Evolutionary conservation across 2,329 filamentous ascomycete genomes (phyloP).

Genomic region (Ustulina deusta): DNA sequence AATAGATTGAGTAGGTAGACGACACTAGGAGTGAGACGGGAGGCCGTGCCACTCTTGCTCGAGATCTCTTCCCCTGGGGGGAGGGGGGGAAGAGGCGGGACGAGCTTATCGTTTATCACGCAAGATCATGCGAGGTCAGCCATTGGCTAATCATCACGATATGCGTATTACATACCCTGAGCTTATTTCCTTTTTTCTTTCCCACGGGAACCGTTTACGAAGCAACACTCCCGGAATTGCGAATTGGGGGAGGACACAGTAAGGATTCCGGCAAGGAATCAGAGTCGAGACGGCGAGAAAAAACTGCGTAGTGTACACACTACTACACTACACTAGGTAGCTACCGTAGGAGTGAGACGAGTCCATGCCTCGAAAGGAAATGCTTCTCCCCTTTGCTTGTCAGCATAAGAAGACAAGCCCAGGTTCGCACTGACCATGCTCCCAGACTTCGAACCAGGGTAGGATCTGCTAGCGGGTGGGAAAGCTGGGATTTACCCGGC

Average conservation of each 20-base stretch:
- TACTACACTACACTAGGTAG: too few relatives aligned
- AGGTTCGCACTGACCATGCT: constrained; percentile 27
- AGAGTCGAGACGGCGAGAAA: background rate
- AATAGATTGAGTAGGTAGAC: constrained; percentile 6
- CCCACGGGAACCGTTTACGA: constrained; percentile 12
- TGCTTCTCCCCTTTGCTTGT: constrained; percentile 14
- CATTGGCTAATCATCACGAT: constrained; percentile 13
- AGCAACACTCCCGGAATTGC: background rate
- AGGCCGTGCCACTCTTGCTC: constrained; percentile 38
- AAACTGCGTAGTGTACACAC: constrained; percentile 2
- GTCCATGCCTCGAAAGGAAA: constrained; percentile 22
- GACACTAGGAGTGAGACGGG: constrained; percentile 40
- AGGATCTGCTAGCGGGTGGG: constrained; percentile 6
- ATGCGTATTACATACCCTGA: constrained; percentile 3
- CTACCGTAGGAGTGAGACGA: constrained; percentile 32
- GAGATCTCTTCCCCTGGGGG: constrained; percentile 33
- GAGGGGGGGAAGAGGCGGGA: constrained; percentile 15
- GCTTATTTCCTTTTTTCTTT: constrained; percentile 7
- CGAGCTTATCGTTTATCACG: constrained; percentile 5
- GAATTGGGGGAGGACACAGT: constrained; percentile 18
- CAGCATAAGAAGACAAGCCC: constrained; percentile 10
- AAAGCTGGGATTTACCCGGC: background rate
- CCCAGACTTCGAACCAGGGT: constrained; percentile 19
- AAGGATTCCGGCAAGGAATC: constrained; percentile 1
- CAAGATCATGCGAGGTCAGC: background rate